These are phyloP conservation scores for Mangifera indica DNA, from an alignment of 345 rosid genomes.

Conservation along the genomic window DNA sequence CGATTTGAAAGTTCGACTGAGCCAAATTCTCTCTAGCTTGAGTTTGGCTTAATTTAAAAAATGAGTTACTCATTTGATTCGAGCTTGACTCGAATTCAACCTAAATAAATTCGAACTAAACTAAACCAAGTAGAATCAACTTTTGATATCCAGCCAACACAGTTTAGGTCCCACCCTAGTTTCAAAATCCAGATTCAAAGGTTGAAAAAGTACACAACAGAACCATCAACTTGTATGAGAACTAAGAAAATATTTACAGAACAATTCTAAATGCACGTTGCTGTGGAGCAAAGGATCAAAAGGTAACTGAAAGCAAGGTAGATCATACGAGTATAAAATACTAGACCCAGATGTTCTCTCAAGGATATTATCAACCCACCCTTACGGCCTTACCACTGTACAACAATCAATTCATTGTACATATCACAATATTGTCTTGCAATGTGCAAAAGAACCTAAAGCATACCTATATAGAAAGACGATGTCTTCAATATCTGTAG, in stretches of 20 bases:
- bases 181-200: neutral
- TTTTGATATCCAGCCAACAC: too few relatives aligned
- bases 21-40: too few relatives aligned
- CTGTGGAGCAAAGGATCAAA: neutral
- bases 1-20: too few relatives aligned
- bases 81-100: too few relatives aligned
- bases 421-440: neutral
- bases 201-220: too few relatives aligned
- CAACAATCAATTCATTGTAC: neutral
- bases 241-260: too few relatives aligned
- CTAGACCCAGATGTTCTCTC: neutral
- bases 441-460: neutral
- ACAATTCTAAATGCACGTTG: neutral
- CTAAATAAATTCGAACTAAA: too few relatives aligned
- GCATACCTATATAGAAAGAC: constrained; percentile 84
- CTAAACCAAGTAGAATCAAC: too few relatives aligned
- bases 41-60: too few relatives aligned
- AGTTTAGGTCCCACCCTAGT: too few relatives aligned
- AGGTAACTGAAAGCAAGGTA: neutral
- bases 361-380: constrained; percentile 1
- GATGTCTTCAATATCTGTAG: constrained; percentile 60
- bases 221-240: too few relatives aligned
- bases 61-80: too few relatives aligned
- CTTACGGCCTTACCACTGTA: neutral
- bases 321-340: neutral